Percentiles rank a stretch among this genome's conserved stretches.
phyloP scores from a whole-genome alignment of 2,329 filamentous ascomycete genomes.

The Pyrenophora graminea region DNA sequence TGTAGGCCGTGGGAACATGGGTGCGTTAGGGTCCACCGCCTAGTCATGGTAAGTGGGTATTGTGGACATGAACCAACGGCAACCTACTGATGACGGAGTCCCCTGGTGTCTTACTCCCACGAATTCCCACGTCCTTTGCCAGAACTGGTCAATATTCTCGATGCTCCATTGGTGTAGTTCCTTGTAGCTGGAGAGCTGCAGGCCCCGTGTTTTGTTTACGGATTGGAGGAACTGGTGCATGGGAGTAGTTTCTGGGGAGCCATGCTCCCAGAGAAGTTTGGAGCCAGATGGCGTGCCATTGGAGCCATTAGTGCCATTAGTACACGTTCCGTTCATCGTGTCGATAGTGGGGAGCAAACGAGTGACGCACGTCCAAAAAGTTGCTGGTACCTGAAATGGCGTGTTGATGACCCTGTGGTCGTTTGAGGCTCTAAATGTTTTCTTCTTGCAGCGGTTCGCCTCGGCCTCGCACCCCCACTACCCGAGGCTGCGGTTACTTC shows the following conservation, averaged over 20 bases:
- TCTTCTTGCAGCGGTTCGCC: slow-evolving; percentile 2
- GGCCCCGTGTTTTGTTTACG: slow-evolving; percentile 68
- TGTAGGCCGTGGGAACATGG: slow-evolving; percentile 83
- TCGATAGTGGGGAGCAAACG: not conserved
- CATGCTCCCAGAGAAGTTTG: slow-evolving; percentile 68
- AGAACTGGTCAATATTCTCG: slow-evolving; percentile 74
- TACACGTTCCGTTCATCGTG: slow-evolving; percentile 15
- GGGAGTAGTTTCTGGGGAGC: slow-evolving; percentile 66
- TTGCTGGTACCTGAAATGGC: not conserved
- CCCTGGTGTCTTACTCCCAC: slow-evolving; percentile 73
- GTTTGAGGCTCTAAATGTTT: slow-evolving; percentile 8
- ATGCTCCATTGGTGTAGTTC: slow-evolving; percentile 87
- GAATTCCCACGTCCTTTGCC: slow-evolving; percentile 84
- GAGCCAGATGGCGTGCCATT: slow-evolving; percentile 29
- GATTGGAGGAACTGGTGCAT: slow-evolving; percentile 73
- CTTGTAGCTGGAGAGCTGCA: slow-evolving; percentile 68
- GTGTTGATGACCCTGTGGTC: slow-evolving; percentile 2
- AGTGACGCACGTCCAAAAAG: not conserved
- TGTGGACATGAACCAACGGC: not conserved
- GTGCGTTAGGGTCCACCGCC: slow-evolving; percentile 68
- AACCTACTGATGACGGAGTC: slow-evolving; percentile 62
- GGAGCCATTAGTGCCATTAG: slow-evolving; percentile 20
- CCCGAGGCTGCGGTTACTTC: not conserved
- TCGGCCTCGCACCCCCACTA: slow-evolving; percentile 9
- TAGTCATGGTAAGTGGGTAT: slow-evolving; percentile 44